Evolutionary conservation across 371 early-diverging fungal genomes (phyloP).

Genomic region (Mucor irregularis): DNA sequence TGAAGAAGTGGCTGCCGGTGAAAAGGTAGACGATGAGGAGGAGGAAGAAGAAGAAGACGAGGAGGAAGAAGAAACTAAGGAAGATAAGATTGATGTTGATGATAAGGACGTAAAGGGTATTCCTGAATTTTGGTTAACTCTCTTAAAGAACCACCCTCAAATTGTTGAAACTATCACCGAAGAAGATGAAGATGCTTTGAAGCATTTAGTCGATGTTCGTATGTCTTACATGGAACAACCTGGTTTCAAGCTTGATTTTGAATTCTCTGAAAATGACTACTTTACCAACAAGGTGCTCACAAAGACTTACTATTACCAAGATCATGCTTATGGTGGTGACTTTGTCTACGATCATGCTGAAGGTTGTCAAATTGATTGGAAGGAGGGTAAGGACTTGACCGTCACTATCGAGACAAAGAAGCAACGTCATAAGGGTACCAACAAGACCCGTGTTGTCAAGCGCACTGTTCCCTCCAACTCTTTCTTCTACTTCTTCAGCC

Average conservation of each 20-base stretch:
- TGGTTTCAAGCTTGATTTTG: conserved; percentile 94
- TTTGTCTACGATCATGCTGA: conserved; percentile 90
- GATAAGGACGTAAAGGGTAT: conserved; percentile 58
- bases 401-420: conserved; percentile 93
- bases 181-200: conserved; percentile 83
- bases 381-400: conserved; percentile 92
- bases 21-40: conserved; percentile 56
- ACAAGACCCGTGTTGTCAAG: conserved; percentile 97
- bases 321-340: conserved; percentile 71
- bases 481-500: conserved; percentile 95
- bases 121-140: conserved; percentile 94
- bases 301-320: conserved; percentile 90
- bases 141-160: conserved; percentile 81
- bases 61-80: conserved; percentile 28
- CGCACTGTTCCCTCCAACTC: conserved; percentile 90
- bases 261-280: conserved; percentile 84
- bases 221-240: conserved; percentile 79
- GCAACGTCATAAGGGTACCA: conserved; percentile 97
- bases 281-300: conserved; percentile 84
- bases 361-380: conserved; percentile 91
- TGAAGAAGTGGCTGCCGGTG: conserved; percentile 73
- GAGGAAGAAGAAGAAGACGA: conserved; percentile 58
- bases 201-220: conserved; percentile 83
- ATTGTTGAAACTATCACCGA: conserved; percentile 85
- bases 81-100: conserved; percentile 19